Evolutionary conservation across 2,329 filamentous ascomycete genomes (phyloP), one percentile per base, ranked within the genome.

Genomic region (Aciculosporium take): DNA sequence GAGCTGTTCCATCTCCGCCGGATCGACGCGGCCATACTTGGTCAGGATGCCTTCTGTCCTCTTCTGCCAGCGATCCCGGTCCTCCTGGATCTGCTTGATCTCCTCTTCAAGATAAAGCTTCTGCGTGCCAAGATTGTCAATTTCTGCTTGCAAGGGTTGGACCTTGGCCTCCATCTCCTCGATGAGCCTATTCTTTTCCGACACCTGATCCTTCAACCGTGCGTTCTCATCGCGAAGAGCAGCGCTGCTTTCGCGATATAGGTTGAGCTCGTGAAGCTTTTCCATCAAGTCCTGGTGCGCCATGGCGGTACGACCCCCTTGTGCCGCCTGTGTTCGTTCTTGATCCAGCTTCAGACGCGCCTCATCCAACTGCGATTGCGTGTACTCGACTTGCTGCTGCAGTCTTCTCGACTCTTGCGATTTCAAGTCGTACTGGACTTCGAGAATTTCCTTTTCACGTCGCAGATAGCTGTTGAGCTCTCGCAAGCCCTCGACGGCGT

Each of bases 401-500:
- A 95, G 64, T 41, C 91, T 79, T 62, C 93, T 94, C 41, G 78
- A 72, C 61, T 98, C 91, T 52, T 94, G 85, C 0, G 79, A 72
- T 53, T 89, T 88, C 34, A 96, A 70, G 51, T 95, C 88, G 53
- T 87, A 84, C 55, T 96, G 89, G n/a, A 95, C 85, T 52, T 98
- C 89, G 7, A 95, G 74, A 49, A 98, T 96, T 57, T 96, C 91
- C 67, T 96, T 98, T 63, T 98, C 93, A 32, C 86, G 82, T 35
- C 89, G 81, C 46, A 98, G 68, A 59, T 91, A 98, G 46, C 76
- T 82, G 62, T 94, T 93, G 43, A 98, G 76, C 54, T 96, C 89
- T 46, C 91, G 83, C 8, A 94, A 74, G 40, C 84, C 84, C 49
- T 86, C 84, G 8, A 79, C 66, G 31, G 75, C 77, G 28, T 76